A percentile compares a stretch with the other conserved stretches of the same genome.
These are phyloP conservation scores for Pulveroboletus sp. DNA, from an alignment of 768 basidiomycete genomes.

Conservation along the genomic window DNA sequence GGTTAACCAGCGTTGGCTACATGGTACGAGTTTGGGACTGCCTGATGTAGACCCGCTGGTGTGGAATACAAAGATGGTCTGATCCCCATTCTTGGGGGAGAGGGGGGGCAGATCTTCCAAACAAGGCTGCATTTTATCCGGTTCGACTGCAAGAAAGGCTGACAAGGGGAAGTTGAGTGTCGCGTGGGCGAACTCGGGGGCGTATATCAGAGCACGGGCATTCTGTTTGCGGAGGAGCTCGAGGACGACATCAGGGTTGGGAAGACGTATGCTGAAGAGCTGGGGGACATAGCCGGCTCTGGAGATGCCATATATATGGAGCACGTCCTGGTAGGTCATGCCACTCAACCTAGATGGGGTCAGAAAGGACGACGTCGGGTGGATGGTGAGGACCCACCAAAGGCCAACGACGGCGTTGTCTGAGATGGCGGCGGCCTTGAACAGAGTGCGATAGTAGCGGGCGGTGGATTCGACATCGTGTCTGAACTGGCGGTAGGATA, in stretches of 20 bases:
- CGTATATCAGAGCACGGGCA: slow-evolving; percentile 62
- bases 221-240: slow-evolving; percentile 61
- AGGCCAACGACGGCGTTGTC: slow-evolving; percentile 62
- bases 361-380: slow-evolving; percentile 3
- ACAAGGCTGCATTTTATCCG: slow-evolving; percentile 35
- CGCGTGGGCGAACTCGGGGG: slow-evolving; percentile 47
- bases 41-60: slow-evolving; percentile 83
- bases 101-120: slow-evolving; percentile 42
- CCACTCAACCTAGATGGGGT: slow-evolving; percentile 57
- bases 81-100: slow-evolving; percentile 33
- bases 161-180: slow-evolving; percentile 46
- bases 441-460: slow-evolving; percentile 53
- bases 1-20: slow-evolving; percentile 62
- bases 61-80: slow-evolving; percentile 66
- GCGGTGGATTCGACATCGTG: slow-evolving; percentile 62
- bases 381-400: slow-evolving; percentile 47
- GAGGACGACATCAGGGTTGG: slow-evolving; percentile 64
- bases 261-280: slow-evolving; percentile 71
- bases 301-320: slow-evolving; percentile 71
- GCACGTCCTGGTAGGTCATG: slow-evolving; percentile 63
- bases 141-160: slow-evolving; percentile 40
- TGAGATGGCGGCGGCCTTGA: slow-evolving; percentile 44
- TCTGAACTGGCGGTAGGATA: slow-evolving; percentile 63
- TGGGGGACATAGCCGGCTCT: slow-evolving; percentile 77
- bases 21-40: slow-evolving; percentile 73